phyloP scores from a whole-genome alignment of 805 yeast genomes.

The Saccharomycopsis sp. region DNA sequence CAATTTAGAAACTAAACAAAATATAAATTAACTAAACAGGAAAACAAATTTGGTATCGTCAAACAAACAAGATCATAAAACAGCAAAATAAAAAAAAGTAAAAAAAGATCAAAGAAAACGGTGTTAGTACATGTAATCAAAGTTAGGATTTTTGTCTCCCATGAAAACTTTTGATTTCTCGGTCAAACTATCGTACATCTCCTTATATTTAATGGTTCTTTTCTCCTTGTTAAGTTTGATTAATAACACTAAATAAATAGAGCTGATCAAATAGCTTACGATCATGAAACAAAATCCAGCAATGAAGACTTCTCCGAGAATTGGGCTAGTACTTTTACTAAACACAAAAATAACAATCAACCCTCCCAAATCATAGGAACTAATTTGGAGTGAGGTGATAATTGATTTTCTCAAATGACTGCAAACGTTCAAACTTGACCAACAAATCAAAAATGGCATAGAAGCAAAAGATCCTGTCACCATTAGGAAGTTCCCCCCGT shows the following conservation, averaged over 20 bases:
- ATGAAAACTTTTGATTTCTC: conserved; percentile 25
- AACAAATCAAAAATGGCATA: conserved; percentile 61
- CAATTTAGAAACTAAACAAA: too few relatives aligned
- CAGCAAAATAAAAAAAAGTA: too few relatives aligned
- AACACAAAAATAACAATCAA: conserved; percentile 46
- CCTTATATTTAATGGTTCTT: conserved; percentile 21
- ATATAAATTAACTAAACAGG: too few relatives aligned
- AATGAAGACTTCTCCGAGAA: conserved; percentile 30
- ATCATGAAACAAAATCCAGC: conserved; percentile 37
- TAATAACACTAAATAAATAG: conserved; percentile 14
- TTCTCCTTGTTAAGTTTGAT: conserved; percentile 2
- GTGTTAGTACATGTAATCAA: conserved; percentile 3
- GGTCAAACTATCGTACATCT: conserved; percentile 22
- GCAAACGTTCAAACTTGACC: conserved; percentile 42
- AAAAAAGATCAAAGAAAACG: too few relatives aligned
- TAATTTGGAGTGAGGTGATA: conserved; percentile 50
- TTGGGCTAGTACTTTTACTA: conserved; percentile 29
- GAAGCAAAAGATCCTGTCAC: conserved; percentile 39
- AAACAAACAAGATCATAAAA: too few relatives aligned
- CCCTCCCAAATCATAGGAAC: conserved; percentile 66
- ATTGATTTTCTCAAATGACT: conserved; percentile 53
- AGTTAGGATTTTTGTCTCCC: conserved; percentile 23
- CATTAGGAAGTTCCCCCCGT: conserved; percentile 19
- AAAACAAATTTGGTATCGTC: too few relatives aligned
- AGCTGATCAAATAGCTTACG: conserved; percentile 26